Evolutionary conservation across 176 grass and related monocot genomes (phyloP), one percentile per base, ranked within the genome.

Genomic region (Miscanthus lutarioriparius): DNA sequence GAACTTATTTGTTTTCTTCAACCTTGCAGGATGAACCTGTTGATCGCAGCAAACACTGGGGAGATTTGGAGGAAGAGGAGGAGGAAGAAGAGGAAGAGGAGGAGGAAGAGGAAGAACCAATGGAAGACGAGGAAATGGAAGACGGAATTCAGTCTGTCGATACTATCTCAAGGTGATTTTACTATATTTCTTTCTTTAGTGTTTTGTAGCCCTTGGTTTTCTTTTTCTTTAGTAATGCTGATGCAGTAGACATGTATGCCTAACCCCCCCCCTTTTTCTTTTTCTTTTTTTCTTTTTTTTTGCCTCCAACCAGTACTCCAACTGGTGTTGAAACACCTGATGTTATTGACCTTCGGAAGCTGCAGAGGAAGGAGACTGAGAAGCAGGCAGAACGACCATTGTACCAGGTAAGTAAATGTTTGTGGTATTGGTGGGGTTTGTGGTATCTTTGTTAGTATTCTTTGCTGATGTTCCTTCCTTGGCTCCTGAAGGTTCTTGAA

Each of bases 271-370:
- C n/a, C n/a, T n/a, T n/a, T n/a, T n/a, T n/a, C n/a, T n/a, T 7
- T 15, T 19, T 53, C n/a, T 23, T 25, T 7, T 72, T 72, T 26
- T 33, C 22, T 54, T 22, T 59, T 25, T 26, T 7, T 73, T 73
- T 26, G 13, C 27, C 44, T 73, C 8, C 2, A 72, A 47, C 69
- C 69, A 98, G 96, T 83, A 98, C 96, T 78, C 96, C 96, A 35
- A 95, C 96, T 88, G 96, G 96, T 28, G 90, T 98, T 22, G 96
- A 98, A 89, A 98, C 96, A 75, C 96, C 96, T 86, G 96, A 95
- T 75, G 93, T 95, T 19, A 98, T 98, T 7, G 96, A 98, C 54
- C 91, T 98, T 43, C 90, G 96, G 17, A 98, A 98, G 81, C 93
- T 86, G 82, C 96, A 95, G 47, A 88, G 93, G 85, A 98, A 98